These are phyloP conservation scores for Byssoonygena ceratinophila DNA, from an alignment of 2,329 filamentous ascomycete genomes.

Conservation along the genomic window DNA sequence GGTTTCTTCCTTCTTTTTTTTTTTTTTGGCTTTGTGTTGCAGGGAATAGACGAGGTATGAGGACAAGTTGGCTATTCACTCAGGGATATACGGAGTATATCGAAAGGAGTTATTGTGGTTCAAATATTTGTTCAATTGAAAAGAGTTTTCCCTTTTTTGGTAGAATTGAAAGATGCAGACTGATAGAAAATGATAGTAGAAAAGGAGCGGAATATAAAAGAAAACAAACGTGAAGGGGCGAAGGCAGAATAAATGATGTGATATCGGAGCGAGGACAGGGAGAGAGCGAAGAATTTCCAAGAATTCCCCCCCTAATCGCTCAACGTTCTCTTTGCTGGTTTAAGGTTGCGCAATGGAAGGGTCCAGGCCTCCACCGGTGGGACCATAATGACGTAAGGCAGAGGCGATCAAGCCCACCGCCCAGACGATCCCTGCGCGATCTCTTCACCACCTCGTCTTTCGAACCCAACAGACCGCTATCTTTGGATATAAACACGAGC, in stretches of 20 bases:
- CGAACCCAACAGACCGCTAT: not conserved
- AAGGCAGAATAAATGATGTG: not conserved
- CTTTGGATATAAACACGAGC: not conserved
- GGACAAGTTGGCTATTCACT: too few species aligned
- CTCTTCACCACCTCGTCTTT: not conserved
- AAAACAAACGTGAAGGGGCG: not conserved
- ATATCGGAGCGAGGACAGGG: not conserved
- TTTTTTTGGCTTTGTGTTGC: not conserved
- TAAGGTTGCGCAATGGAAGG: slow-evolving; percentile 3
- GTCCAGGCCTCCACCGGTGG: not conserved
- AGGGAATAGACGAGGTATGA: too few species aligned
- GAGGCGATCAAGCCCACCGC: not conserved
- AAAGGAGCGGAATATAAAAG: not conserved
- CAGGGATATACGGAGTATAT: not conserved
- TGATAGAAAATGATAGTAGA: not conserved
- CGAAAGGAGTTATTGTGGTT: too few species aligned
- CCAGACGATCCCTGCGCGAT: not conserved
- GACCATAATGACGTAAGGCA: not conserved
- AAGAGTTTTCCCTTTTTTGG: too few species aligned
- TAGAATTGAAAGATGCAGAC: too few species aligned
- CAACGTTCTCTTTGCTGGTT: not conserved
- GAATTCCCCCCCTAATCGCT: not conserved
- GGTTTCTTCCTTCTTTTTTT: not conserved
- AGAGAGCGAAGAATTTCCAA: not conserved
- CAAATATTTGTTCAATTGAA: not conserved